Evolutionary conservation across 306 rosid genomes (phyloP).

Genomic region (Parietaria judaica): DNA sequence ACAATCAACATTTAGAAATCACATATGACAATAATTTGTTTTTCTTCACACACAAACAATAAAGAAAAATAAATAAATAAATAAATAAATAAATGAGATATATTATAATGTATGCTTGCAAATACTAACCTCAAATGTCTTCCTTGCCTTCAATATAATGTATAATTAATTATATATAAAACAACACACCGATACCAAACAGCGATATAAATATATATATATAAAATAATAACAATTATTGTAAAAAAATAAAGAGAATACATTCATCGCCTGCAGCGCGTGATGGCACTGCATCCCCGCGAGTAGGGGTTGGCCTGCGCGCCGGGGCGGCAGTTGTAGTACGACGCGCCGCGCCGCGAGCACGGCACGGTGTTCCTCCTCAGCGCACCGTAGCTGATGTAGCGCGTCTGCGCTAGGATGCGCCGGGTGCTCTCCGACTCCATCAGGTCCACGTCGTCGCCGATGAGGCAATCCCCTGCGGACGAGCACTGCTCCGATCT

Average conservation of each 20-base stretch:
- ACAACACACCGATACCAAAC: conserved; percentile 11
- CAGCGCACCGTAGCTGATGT: conserved; percentile 94
- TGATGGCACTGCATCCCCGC: conserved; percentile 75
- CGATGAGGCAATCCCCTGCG: conserved; percentile 51
- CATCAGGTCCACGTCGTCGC: conserved; percentile 34
- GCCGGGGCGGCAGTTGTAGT: conserved; percentile 84
- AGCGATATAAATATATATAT: conserved; percentile 5
- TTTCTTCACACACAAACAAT: too few relatives aligned
- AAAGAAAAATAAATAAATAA: too few relatives aligned
- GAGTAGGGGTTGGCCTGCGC: conserved; percentile 87
- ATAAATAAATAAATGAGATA: too few relatives aligned
- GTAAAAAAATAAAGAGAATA: neutral
- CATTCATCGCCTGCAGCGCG: conserved; percentile 75
- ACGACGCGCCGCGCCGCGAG: conserved; percentile 89
- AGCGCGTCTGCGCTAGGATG: conserved; percentile 48
- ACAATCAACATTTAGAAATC: too few relatives aligned
- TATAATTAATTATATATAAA: conserved; percentile 28
- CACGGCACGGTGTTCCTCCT: conserved; percentile 88
- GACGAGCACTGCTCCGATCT: conserved; percentile 59
- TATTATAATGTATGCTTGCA: too few relatives aligned
- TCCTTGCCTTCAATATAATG: neutral
- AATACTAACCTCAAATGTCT: neutral
- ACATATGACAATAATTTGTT: too few relatives aligned
- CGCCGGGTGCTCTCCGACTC: conserved; percentile 87
- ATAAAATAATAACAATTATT: conserved; percentile 11